Percentiles rank a stretch among this genome's conserved stretches.
Evolutionary conservation across 192 early-diverging fungal genomes (phyloP).

Genomic region (Linnemannia elongata): DNA sequence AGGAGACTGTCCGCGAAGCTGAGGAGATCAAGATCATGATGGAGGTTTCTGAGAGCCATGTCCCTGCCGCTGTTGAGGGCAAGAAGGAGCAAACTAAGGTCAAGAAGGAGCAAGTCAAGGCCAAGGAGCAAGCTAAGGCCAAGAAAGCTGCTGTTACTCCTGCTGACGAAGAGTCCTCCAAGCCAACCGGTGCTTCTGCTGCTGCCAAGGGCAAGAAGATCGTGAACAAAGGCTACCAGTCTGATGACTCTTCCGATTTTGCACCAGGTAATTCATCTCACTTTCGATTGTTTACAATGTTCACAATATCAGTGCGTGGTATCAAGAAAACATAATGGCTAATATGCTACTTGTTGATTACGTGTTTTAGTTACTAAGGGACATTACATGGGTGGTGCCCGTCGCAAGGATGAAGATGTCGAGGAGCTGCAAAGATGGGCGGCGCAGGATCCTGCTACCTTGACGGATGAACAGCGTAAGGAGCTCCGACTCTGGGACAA

Average conservation of each 20-base stretch:
- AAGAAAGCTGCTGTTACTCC: background rate
- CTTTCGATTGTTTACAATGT: too few relatives aligned
- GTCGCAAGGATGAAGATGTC: background rate
- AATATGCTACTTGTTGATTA: background rate
- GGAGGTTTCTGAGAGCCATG: background rate
- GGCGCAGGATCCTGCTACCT: background rate
- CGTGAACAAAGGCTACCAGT: background rate
- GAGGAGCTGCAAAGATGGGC: background rate
- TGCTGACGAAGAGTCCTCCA: background rate
- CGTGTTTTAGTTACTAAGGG: background rate
- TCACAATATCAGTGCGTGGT: too few relatives aligned
- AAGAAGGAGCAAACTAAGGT: background rate
- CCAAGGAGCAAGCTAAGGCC: background rate
- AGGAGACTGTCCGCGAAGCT: too few relatives aligned
- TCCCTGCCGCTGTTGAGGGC: background rate
- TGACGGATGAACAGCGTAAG: background rate
- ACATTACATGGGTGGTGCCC: background rate
- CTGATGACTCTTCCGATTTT: background rate
- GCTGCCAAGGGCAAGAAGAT: conserved; percentile 6
- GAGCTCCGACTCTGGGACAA: background rate
- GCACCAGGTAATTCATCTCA: background rate
- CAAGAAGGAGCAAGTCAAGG: background rate
- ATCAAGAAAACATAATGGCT: background rate
- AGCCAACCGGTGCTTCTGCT: background rate
- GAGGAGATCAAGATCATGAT: too few relatives aligned